Evolutionary conservation across 108 stramenopile genomes (phyloP).

Genomic region (Discostella stelligeroides): DNA sequence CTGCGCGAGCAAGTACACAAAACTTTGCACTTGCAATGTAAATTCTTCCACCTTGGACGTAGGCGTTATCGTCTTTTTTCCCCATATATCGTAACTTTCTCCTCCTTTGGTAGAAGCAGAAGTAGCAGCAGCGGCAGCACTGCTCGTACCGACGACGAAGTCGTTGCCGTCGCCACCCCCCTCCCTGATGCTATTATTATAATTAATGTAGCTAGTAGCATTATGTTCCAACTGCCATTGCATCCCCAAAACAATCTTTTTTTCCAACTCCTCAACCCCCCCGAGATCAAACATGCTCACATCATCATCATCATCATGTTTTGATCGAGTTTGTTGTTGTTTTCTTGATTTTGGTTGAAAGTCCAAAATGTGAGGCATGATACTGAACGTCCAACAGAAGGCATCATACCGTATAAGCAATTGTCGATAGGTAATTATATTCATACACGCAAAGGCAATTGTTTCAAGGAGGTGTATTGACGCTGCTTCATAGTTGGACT

Average conservation of each 20-base stretch:
- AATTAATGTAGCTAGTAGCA: neutral
- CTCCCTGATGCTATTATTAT: neutral
- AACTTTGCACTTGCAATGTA: slow-evolving; percentile 10
- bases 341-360: neutral
- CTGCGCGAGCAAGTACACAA: slow-evolving; percentile 9
- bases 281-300: slow-evolving; percentile 32
- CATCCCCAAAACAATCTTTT: slow-evolving; percentile 21
- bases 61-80: neutral
- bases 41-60: neutral
- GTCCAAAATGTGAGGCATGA: slow-evolving; percentile 24
- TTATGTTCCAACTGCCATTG: neutral
- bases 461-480: slow-evolving; percentile 30
- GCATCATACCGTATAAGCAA: slow-evolving; percentile 46
- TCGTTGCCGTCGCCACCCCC: neutral
- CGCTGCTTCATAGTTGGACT: slow-evolving; percentile 15
- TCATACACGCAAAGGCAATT: slow-evolving; percentile 41
- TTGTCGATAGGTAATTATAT: slow-evolving; percentile 37
- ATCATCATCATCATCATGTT: slow-evolving; percentile 23
- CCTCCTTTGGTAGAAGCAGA: neutral
- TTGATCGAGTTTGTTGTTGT: neutral
- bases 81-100: neutral
- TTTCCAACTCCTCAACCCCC: slow-evolving; percentile 37
- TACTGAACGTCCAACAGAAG: slow-evolving; percentile 36
- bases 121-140: neutral
- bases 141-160: neutral